Base-by-base conservation (phyloP, 2,329 filamentous ascomycete genomes). In the Venturia aucupariae region DNA sequence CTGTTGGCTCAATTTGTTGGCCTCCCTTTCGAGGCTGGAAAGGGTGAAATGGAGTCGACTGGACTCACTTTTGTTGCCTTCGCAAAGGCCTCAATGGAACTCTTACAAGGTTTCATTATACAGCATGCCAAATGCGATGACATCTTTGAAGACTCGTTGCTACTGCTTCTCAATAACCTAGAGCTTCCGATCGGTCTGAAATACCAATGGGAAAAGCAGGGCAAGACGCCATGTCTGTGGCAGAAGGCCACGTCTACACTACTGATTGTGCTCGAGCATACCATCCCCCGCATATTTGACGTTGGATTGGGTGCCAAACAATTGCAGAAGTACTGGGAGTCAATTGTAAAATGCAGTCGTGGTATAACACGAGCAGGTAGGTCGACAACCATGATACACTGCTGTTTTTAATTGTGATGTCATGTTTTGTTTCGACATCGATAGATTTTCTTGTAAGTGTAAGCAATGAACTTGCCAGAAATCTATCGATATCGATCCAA, bases 1-100 rank as follows among this genome's bases (percentile, higher is more conserved):
- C 83, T 90, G 64, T 82, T 92, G 11, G 84, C 90, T 1, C 84
- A 89, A 61, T 86, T 96, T 66, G 82, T 86, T 10, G 82, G 84
- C 2, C 78, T 96, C 41, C 88, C 90, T 1, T 92, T 90, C 69
- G 75, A 79, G 0, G 70, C 71, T 19, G 65, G 67, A 6, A 69
- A 65, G 11, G 62, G 67, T 32, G 66, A 66, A 0, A 65, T 68
- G 13, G 66, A 67, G 22, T 35, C 24, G 22, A 72, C 71, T 61
- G 85, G 85, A 65, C 89, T 90, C 7, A 96, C 91, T 0, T 97
- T 92, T 72, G 86, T 99, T 64, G 93, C 94, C 41, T 84, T 97
- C 71, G 91, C 92, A 0, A 96, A 94, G 74, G 84, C 85, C 24
- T 86, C 88, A 65, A 94, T 96, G 82, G 78, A 81, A 2, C 83